Evolutionary conservation across 2,329 filamentous ascomycete species (phyloP), one percentile per base, ranked within the genome.

Genomic region (Paraphaeosphaeria minitans): DNA sequence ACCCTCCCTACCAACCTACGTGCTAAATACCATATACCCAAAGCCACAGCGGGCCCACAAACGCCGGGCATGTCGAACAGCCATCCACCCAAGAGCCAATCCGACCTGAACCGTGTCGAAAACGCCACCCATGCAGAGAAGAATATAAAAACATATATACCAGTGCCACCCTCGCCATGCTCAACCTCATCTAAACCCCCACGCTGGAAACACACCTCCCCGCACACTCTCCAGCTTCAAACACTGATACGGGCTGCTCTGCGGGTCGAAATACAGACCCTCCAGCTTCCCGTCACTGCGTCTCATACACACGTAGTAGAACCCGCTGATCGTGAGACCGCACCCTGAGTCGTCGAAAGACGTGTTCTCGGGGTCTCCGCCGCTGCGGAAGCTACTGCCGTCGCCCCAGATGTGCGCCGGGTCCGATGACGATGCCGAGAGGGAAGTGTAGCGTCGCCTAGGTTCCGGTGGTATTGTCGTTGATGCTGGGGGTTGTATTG

Each of bases 191-290:
- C 69, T 66, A 59, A 81, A 80, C 33, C 65, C 72, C 77, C 78
- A 79, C 37, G 71, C 74, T 8, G 66, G 71, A 60, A 78, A 77
- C 19, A 64, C 59, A 0, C 78, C 79, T 4, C 68, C 66, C 4
- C 64, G 64, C 45, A 65, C 63, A 37, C 77, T 78, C 55, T 74
- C 75, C 61, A 85, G 66, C 63, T 76, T 77, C 64, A 85, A 66
- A 64, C 79, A 78, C 74, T 85, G 83, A 70, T 83, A 84, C 49
- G 83, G 83, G 57, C 80, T 81, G 61, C 79, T 82, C 65, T 79
- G 77, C n/a, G 82, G 82, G 74, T 85, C 83, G 66, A 81, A 84
- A 67, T 85, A 85, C 61, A 84, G 70, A 0, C 83, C 83, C 63
- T 84, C 79, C 4, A 84, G 72, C 16, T 61, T 64, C 1, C 83